Conservation (phyloP, 1,139 yeast species). For the Magnusiomyces magnusii region DNA sequence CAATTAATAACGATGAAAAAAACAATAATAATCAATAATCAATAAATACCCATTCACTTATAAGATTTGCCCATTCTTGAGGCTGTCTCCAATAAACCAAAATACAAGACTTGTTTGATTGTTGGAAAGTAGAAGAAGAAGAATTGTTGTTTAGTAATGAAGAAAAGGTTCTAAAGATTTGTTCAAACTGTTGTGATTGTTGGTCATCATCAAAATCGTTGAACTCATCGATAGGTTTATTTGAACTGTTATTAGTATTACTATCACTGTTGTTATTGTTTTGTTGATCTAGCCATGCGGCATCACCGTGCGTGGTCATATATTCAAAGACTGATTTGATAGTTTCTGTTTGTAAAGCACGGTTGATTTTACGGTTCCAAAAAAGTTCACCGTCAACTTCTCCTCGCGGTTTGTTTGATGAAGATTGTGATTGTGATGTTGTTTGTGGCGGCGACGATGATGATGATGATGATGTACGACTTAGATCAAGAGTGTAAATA, state of each 20-base stretch:
- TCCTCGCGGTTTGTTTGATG: constrained; percentile 6
- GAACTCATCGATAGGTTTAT: constrained; percentile 2
- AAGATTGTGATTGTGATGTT: background rate
- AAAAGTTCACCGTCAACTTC: constrained; percentile 34
- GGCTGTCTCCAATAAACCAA: constrained; percentile 63
- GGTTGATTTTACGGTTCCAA: constrained; percentile 43
- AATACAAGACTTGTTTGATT: constrained; percentile 33
- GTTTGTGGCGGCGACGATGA: background rate
- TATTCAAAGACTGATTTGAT: constrained; percentile 48
- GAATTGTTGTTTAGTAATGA: background rate
- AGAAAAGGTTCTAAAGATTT: constrained; percentile 7
- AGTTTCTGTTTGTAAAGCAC: constrained; percentile 51
- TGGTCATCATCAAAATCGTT: constrained; percentile 5
- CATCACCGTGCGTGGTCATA: constrained; percentile 49
- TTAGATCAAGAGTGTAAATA: constrained; percentile 43
- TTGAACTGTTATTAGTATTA: background rate
- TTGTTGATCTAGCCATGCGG: constrained; percentile 37
- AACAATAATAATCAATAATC: background rate
- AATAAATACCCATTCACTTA: constrained; percentile 42
- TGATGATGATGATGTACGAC: constrained; percentile 16
- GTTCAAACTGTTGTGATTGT: constrained; percentile 2
- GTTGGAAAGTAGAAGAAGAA: background rate
- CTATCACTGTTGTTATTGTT: background rate
- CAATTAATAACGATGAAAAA: background rate
- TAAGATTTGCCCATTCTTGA: constrained; percentile 67